Evolutionary conservation across 78 protist species (phyloP).

Genomic region (Dictyostelium purpureum): DNA sequence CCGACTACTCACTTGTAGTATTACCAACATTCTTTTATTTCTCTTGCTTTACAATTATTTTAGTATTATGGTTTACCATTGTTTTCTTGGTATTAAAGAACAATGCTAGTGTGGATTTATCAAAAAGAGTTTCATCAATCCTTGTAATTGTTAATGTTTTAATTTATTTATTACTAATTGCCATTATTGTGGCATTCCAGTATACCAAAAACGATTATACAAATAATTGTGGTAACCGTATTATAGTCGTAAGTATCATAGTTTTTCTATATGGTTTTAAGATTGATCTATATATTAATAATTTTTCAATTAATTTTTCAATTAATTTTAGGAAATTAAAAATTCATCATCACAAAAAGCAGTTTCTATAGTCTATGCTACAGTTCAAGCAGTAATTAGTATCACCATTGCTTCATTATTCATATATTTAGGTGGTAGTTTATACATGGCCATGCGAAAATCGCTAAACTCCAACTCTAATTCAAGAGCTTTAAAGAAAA

Average conservation of each 20-base stretch:
- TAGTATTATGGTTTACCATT: neutral
- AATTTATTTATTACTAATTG: constrained; percentile 2
- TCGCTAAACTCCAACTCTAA: neutral
- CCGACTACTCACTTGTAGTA: constrained; percentile 12
- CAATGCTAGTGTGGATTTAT: neutral
- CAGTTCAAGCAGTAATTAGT: constrained; percentile 31
- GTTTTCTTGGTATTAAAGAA: neutral
- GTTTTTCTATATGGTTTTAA: no score
- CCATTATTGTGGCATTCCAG: constrained; percentile 10
- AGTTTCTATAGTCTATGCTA: constrained; percentile 49
- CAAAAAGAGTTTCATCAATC: neutral
- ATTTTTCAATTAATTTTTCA: neutral
- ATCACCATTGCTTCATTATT: constrained; percentile 33
- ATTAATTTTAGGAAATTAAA: neutral
- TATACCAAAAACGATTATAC: neutral
- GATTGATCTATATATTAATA: neutral
- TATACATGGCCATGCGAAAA: neutral
- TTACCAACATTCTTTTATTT: constrained; percentile 29
- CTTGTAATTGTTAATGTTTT: neutral
- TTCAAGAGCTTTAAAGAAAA: neutral
- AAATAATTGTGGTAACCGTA: constrained; percentile 37
- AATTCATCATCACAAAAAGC: constrained; percentile 20
- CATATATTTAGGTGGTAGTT: constrained; percentile 21
- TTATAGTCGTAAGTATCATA: neutral
- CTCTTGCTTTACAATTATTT: constrained; percentile 11